A percentile compares a stretch with the other conserved stretches of the same genome.
Conservation (phyloP, 441 rosid genomes). For the Arabidopsis hybrid region DNA sequence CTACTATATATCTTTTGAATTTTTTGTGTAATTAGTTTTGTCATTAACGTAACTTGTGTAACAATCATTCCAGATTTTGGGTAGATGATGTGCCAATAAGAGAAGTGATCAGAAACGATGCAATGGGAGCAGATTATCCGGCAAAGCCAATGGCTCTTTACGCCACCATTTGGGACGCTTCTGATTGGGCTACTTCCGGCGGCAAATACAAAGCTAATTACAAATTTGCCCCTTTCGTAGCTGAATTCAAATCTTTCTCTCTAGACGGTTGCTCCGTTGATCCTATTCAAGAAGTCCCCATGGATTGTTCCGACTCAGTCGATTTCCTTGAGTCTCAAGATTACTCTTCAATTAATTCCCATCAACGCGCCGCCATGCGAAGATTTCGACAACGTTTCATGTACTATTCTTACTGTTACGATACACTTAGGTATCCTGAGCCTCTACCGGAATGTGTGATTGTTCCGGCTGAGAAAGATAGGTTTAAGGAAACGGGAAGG, state of each 20-base stretch:
- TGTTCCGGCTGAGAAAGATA: constrained; percentile 54
- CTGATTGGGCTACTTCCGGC: constrained; percentile 94
- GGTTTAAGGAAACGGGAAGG: constrained; percentile 70
- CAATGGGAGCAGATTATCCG: constrained; percentile 85
- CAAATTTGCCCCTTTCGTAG: constrained; percentile 73
- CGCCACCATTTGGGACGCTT: constrained; percentile 97
- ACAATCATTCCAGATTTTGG: constrained; percentile 63
- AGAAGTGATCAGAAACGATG: constrained; percentile 62
- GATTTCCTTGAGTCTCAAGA: constrained; percentile 50
- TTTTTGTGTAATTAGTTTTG: background rate
- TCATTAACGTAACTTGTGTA: background rate
- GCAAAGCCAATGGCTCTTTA: constrained; percentile 87
- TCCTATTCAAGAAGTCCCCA: constrained; percentile 59
- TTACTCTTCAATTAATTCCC: constrained; percentile 48
- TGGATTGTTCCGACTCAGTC: constrained; percentile 44
- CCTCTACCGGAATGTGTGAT: constrained; percentile 71
- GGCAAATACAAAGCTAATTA: constrained; percentile 82
- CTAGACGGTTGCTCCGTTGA: constrained; percentile 79
- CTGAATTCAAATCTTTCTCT: constrained; percentile 70
- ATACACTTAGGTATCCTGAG: constrained; percentile 61
- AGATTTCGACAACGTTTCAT: constrained; percentile 67
- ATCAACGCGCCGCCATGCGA: constrained; percentile 63
- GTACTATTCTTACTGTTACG: constrained; percentile 93
- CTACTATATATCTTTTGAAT: background rate
- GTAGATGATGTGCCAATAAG: constrained; percentile 88